Evolutionary conservation across 441 rosid genomes (phyloP), one percentile per base, ranked within the genome.

Genomic region (California macrophylla): DNA sequence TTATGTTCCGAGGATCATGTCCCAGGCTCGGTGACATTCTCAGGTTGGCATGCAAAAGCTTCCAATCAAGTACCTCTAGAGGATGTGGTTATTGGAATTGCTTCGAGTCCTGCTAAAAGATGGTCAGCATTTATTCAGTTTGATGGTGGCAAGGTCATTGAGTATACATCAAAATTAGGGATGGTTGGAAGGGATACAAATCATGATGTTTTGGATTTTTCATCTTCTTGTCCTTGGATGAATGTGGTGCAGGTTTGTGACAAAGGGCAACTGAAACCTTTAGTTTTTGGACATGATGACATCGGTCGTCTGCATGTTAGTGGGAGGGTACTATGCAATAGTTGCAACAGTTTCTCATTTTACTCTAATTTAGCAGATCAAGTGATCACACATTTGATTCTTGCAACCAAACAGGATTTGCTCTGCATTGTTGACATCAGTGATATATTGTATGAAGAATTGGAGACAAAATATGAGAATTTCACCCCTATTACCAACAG

Each of bases 261-360:
- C 30, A 64, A 69, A 71, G 82, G 82, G 50, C 47, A 71, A 45
- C 67, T 76, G 52, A 82, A 80, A 75, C 88, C 89, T 68, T 75
- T 88, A 79, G 76, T 81, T 73, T 88, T 86, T 82, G 98, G 97
- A 69, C 91, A 89, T 69, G 96, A 93, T 76, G 96, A 89, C 68
- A 80, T 76, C 60, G 96, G 93, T 58, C 86, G 88, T 86, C 83
- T 91, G 70, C 85, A 84, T 75, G 75, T 82, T 40, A 81, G 83
- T 25, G 84, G 93, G 70, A 87, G 78, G 82, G 71, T 82, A 65
- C 67, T 88, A 36, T 93, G 91, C 81, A 85, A 81, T 75, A 91
- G 92, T 85, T 91, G 98, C 85, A 81, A 84, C 81, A 88, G 91
- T 78, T 89, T 91, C 83, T 82, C 96, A 18, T 82, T 87, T 71